Evolutionary conservation across 2,329 filamentous ascomycete genomes (phyloP), one percentile per base, ranked within the genome.

Genomic region (Plenodomus tracheiphilus): DNA sequence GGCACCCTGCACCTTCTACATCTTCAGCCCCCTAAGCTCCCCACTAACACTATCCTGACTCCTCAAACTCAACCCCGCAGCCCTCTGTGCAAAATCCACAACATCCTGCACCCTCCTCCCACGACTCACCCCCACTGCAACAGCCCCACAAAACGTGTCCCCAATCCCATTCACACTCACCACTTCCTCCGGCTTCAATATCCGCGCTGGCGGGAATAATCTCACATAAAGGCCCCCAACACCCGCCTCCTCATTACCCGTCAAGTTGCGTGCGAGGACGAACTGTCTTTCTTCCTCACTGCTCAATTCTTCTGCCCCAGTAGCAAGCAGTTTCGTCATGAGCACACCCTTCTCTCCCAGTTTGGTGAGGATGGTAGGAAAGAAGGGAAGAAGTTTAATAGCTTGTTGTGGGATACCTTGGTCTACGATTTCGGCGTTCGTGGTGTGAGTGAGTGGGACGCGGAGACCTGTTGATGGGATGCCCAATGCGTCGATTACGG

Each of bases 131-230:
- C 89, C 90, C 1, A 91, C 87, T n/a, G 96, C 77, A 47, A 97
- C 61, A 13, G 91, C 87, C 0, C 93, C 94, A 8, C 95, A 78
- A 69, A 97, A 92, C 0, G 94, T 97, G 73, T 99, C 94, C 0
- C 94, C 94, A 2, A 91, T 91, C 0, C 93, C 94, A 69, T 97
- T 97, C 9, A 97, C 93, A 39, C 91, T 96, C 1, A 93, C 85
- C 1, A 96, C 79, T 20, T 94, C 84, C 17, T 81, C 74, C 0
- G 76, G 71, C 2, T 61, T 49, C 5, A 96, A 79, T 15, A 77
- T 74, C 66, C 88, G 85, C 1, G 82, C 82, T 0, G 88, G 78
- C 0, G 88, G 84, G 68, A 90, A 75, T 0, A 86, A 68, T 5
- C 85, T 74, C 86, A 97, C 91, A 65, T 97, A 97, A 2, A 97